A percentile compares a stretch with the other conserved stretches of the same genome.
These are phyloP conservation scores for Theobroma cacao DNA, from an alignment of 345 rosid genomes.

Conservation along the genomic window DNA sequence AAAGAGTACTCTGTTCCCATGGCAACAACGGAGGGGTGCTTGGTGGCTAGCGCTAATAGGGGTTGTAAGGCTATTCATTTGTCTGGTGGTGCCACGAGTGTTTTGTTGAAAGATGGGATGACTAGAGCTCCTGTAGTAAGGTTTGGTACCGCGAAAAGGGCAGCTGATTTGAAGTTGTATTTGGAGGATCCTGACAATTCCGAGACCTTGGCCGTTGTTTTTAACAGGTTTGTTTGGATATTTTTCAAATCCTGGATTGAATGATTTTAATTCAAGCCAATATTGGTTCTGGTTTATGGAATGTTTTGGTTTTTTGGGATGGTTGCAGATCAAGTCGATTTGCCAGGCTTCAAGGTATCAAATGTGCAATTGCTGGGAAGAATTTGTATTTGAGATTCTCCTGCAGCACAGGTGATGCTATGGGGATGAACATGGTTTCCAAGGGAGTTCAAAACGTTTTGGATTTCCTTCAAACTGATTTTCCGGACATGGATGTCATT, in stretches of 20 bases:
- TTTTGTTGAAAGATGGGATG: constrained; percentile 58
- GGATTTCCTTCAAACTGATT: constrained; percentile 57
- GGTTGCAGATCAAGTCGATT: constrained; percentile 60
- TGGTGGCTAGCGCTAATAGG: constrained; percentile 74
- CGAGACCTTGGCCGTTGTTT: constrained; percentile 38
- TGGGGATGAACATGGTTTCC: constrained; percentile 89
- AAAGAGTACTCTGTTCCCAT: constrained; percentile 59
- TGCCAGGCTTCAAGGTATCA: constrained; percentile 50
- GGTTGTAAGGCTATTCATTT: constrained; percentile 70
- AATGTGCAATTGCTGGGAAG: constrained; percentile 66
- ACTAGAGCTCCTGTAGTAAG: constrained; percentile 72
- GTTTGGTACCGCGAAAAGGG: constrained; percentile 46
- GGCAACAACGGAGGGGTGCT: constrained; percentile 79
- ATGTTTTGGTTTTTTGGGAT: not conserved
- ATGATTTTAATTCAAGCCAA: not conserved
- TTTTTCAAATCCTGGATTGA: not conserved
- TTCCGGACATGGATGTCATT: constrained; percentile 68
- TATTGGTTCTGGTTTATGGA: not conserved
- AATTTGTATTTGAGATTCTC: constrained; percentile 55
- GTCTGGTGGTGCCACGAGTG: constrained; percentile 59
- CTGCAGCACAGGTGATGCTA: constrained; percentile 72
- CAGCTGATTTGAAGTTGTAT: constrained; percentile 60
- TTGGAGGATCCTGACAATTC: constrained; percentile 54
- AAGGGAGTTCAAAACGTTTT: constrained; percentile 74
- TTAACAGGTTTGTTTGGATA: constrained; percentile 39